A percentile compares a stretch with the other conserved stretches of the same genome.
These are phyloP conservation scores for Yamadazyma mexicana DNA, from an alignment of 1,139 yeast genomes.

Conservation along the genomic window DNA sequence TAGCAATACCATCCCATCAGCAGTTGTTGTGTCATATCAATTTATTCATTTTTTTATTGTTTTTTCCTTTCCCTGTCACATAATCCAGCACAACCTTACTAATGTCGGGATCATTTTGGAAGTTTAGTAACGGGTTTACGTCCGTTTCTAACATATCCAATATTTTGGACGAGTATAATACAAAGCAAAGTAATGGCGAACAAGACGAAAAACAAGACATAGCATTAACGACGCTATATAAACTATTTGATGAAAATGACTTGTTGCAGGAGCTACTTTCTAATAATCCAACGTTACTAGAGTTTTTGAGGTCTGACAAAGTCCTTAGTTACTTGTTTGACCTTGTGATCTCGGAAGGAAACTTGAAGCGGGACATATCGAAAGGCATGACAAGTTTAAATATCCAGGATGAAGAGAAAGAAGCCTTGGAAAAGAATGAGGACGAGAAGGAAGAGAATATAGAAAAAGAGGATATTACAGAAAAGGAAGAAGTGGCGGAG, in stretches of 20 bases:
- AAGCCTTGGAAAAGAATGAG: not conserved
- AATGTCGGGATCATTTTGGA: constrained; percentile 92
- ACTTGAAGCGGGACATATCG: constrained; percentile 2
- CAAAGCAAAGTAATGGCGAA: constrained; percentile 9
- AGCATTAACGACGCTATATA: constrained; percentile 43
- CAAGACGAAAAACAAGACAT: not conserved
- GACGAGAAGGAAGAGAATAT: not conserved
- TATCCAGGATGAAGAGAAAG: constrained; percentile 6
- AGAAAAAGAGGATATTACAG: constrained; percentile 1
- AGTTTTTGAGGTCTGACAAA: constrained; percentile 74
- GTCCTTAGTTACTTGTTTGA: constrained; percentile 67
- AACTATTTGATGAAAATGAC: constrained; percentile 82
- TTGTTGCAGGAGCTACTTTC: constrained; percentile 79
- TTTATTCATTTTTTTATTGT: not conserved
- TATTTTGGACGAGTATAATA: constrained; percentile 58
- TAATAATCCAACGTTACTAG: constrained; percentile 79
- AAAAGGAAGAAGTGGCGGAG: constrained; percentile 4
- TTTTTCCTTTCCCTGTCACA: not conserved
- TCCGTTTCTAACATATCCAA: constrained; percentile 74
- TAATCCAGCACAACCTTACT: not conserved
- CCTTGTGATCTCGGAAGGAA: constrained; percentile 56
- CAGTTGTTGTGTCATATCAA: not conserved
- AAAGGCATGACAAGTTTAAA: constrained; percentile 8
- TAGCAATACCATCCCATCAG: too few species aligned
- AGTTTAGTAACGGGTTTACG: constrained; percentile 81